Base-by-base conservation (phyloP, 192 early-diverging fungal genomes). In the Coemansia sp. region DNA sequence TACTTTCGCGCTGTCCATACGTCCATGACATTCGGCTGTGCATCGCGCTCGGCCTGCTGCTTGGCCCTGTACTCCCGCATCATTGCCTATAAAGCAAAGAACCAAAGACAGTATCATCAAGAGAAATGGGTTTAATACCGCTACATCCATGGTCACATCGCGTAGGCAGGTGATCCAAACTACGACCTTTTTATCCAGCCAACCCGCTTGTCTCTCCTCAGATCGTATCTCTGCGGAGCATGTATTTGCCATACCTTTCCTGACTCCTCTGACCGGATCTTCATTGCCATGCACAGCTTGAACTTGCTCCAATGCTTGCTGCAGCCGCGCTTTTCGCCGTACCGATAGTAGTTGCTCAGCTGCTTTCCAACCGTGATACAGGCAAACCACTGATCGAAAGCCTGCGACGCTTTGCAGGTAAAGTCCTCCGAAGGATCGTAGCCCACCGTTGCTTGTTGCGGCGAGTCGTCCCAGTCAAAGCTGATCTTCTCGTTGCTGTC, bases 311-410 rank as follows among this genome's bases (percentile, higher is more conserved):
- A 81, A 25, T 68, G 65, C 58, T 72, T 81, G 14, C 66, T 62
- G 28, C 78, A 81, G 4, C 65, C 45, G 22, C 62, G 30, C 51
- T 74, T 74, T 18, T 81, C 56, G 32, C 78, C 78, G 22, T 81
- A 81, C 9, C 78, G 58, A 63, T 81, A 81, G 72, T 75, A 75
- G 67, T 68, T 81, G 65, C 68, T 69, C 36, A 81, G 45, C 63
- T 81, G 78, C 52, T 68, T 74, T 25, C 78, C 78, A 0, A 81
- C 78, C 6, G 78, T 72, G 55, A 81, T 29, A 39, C 76, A 79
- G 5, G 58, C 58, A 60, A 70, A 73, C 71, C 67, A 79, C 64
- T 79, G 67, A 62, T 79, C 76, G 35, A 79, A 79, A 10, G 71
- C 76, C 32, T 54, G 61, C 18, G 76, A 79, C 23, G 68, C 67